Conservation (phyloP, 306 rosid species). For the Rosa rugosa region DNA sequence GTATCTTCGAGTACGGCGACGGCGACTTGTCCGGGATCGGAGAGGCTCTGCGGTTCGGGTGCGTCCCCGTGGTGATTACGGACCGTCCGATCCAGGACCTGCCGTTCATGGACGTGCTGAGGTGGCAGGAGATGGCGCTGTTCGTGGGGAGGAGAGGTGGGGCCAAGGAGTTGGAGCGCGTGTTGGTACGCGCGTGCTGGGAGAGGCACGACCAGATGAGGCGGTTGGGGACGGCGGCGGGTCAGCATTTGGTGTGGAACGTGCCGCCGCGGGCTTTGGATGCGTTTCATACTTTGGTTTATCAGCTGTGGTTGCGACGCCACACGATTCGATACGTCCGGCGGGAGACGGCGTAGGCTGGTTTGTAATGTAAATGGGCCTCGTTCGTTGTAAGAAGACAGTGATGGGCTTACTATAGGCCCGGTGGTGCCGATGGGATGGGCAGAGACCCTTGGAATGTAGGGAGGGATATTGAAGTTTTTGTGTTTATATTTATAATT, state of each 20-base stretch:
- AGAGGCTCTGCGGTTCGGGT: constrained; percentile 53
- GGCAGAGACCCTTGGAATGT: neutral
- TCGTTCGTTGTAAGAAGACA: neutral
- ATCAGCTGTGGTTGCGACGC: constrained; percentile 78
- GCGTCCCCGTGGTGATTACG: constrained; percentile 59
- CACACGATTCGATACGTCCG: constrained; percentile 52
- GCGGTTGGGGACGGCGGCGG: constrained; percentile 43
- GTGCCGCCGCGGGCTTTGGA: constrained; percentile 50
- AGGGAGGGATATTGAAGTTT: neutral
- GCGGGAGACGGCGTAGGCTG: constrained; percentile 19
- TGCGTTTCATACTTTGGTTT: constrained; percentile 65
- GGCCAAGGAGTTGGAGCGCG: constrained; percentile 27
- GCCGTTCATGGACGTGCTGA: constrained; percentile 71
- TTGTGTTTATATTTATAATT: neutral
- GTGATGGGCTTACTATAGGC: neutral
- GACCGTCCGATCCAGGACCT: constrained; percentile 50
- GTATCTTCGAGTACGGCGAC: constrained; percentile 42
- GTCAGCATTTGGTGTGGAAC: constrained; percentile 69
- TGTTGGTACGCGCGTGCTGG: constrained; percentile 30
- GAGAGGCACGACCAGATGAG: constrained; percentile 33
- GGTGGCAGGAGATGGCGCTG: constrained; percentile 66
- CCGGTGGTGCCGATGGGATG: neutral
- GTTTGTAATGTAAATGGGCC: neutral
- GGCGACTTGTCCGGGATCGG: constrained; percentile 49
- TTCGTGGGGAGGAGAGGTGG: constrained; percentile 34